Conservation (phyloP, 257 asterid genomes). For the Solanum piurae region DNA sequence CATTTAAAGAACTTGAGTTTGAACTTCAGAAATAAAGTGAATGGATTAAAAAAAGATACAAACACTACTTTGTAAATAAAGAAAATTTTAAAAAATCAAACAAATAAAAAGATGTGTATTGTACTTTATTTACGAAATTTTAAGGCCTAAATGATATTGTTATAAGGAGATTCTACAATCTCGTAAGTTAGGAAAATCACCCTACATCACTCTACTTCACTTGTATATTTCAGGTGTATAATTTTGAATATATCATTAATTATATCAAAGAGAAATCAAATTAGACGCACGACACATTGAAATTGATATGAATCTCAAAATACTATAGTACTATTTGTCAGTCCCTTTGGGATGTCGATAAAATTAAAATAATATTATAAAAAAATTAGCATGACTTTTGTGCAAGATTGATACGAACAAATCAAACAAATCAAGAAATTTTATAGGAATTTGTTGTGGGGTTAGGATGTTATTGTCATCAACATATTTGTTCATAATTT, state of each 20-base stretch:
- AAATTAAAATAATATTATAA: background rate
- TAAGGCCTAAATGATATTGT: background rate
- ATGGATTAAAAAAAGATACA: background rate
- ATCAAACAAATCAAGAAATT: background rate
- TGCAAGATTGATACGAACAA: background rate
- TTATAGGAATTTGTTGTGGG: background rate
- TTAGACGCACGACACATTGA: background rate
- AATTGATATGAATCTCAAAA: background rate
- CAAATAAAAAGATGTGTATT: background rate
- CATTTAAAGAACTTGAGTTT: background rate
- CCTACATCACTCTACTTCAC: background rate
- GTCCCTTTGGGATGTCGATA: too few species aligned
- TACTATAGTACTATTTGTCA: background rate
- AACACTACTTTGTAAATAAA: too few species aligned
- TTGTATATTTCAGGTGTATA: background rate
- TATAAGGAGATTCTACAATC: background rate
- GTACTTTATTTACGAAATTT: background rate
- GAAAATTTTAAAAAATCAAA: background rate
- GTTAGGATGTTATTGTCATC: background rate
- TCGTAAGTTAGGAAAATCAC: background rate
- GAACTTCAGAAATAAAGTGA: background rate
- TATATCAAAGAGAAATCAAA: background rate
- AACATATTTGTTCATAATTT: constrained; percentile 18
- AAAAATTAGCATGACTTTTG: background rate
- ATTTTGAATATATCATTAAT: background rate